Conservation (phyloP, 2,329 filamentous ascomycete species). For the Colletotrichum magnum region DNA sequence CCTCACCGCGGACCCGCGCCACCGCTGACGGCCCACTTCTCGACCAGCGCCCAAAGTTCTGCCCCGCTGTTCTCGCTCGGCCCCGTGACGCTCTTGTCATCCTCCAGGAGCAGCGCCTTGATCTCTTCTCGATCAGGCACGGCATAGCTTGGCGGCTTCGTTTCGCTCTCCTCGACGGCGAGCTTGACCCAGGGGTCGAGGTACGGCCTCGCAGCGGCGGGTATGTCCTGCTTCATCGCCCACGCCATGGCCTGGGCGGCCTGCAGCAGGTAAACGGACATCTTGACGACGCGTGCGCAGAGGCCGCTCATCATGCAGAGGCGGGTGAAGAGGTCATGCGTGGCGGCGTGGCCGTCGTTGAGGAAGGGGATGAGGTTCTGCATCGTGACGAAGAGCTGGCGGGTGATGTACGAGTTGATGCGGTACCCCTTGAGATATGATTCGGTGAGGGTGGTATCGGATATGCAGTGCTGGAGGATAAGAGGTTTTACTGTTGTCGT, state of each 20-base stretch:
- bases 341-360: slow-evolving; percentile 29
- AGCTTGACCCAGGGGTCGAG: slow-evolving; percentile 36
- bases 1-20: background rate
- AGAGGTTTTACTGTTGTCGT: slow-evolving; percentile 30
- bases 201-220: slow-evolving; percentile 21
- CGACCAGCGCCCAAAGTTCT: slow-evolving; percentile 35
- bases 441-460: slow-evolving; percentile 34
- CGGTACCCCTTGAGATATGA: slow-evolving; percentile 23
- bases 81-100: slow-evolving; percentile 2
- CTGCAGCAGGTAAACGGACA: slow-evolving; percentile 36
- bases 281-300: slow-evolving; percentile 36
- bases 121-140: slow-evolving; percentile 32
- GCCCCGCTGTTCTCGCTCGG: slow-evolving; percentile 27
- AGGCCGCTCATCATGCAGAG: slow-evolving; percentile 37
- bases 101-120: slow-evolving; percentile 27
- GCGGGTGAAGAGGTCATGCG: slow-evolving; percentile 26
- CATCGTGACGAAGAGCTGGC: slow-evolving; percentile 32
- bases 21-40: slow-evolving; percentile 30
- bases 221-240: slow-evolving; percentile 35
- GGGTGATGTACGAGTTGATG: slow-evolving; percentile 29
- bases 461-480: slow-evolving; percentile 31
- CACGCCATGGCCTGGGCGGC: slow-evolving; percentile 38
- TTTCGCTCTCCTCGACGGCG: slow-evolving; percentile 31
- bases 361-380: slow-evolving; percentile 37
- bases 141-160: slow-evolving; percentile 32